phyloP scores from a whole-genome alignment of 225 moss, liverwort and hornwort genomes.

The Climacium dendroides region DNA sequence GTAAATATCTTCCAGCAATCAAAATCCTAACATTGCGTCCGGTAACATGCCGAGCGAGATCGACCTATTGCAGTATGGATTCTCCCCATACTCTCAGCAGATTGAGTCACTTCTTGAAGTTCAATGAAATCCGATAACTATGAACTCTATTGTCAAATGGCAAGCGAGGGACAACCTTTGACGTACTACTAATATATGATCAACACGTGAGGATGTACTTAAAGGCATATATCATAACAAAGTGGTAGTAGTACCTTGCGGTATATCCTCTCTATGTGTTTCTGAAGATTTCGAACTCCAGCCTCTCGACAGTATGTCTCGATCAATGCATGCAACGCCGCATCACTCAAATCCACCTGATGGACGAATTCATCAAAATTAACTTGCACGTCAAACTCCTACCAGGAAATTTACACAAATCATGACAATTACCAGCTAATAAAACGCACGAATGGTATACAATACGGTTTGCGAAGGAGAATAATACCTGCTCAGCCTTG shows the following conservation, averaged over 20 bases:
- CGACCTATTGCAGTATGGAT: background rate
- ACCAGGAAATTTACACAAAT: background rate
- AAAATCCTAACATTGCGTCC: background rate
- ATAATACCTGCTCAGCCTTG: slow-evolving; percentile 62
- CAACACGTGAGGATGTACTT: background rate
- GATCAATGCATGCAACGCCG: slow-evolving; percentile 73
- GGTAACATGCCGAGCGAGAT: background rate
- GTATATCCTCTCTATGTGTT: slow-evolving; percentile 96
- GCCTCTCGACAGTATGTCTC: slow-evolving; percentile 99
- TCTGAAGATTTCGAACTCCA: slow-evolving; percentile 94
- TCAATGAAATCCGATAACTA: background rate
- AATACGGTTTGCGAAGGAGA: background rate
- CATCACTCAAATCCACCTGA: slow-evolving; percentile 66
- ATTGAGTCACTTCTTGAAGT: background rate
- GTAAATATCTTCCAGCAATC: background rate
- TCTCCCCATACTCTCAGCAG: background rate
- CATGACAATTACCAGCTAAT: background rate
- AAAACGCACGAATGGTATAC: background rate
- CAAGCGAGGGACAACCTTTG: background rate
- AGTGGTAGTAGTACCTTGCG: slow-evolving; percentile 58
- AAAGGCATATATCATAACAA: background rate
- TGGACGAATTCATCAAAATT: background rate
- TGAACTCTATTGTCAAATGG: background rate
- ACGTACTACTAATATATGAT: background rate
- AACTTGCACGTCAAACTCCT: background rate